Base-by-base conservation (phyloP, 305 asterid genomes). In the Striga hermonthica region DNA sequence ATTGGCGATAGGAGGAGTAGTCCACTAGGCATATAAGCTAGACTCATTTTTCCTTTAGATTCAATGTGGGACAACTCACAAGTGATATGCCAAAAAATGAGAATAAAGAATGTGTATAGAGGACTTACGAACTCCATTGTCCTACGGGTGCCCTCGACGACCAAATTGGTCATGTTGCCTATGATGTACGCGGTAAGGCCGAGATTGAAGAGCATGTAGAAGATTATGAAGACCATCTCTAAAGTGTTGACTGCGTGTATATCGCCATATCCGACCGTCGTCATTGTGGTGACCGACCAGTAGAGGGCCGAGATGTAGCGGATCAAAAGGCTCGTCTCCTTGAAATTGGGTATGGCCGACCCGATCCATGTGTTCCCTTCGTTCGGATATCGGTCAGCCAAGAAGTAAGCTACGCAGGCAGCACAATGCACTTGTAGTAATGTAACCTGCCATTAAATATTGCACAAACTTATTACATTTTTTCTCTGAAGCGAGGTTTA, bases 221-320 rank as follows among this genome's bases (percentile, higher is more conserved):
- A 62, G 44, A 84, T 83, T 38, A 87, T 80, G 88, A 89, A 92
- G 36, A 78, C 83, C 98, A 81, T 92, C 78, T 92, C 97, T 31
- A 82, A 4, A 35, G 91, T 67, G 74, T 89, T 92, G 6, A 80
- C 93, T 0, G 98, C 98, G 62, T 89, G 97, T 3, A 89, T 79
- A 41, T 91, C 98, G 2, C 98, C 98, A 54, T 91, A 91, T 10
- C 98, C 98, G 7, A 91, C 98, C 0, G 98, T 89, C 9, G 91
- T 82, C 97, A 91, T 85, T 71, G 98, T 91, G 74, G 95, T 85
- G 57, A 81, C 67, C 13, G 98, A 89, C 96, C 98, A 92, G 37
- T 92, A 92, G 7, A 87, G 15, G 0, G 97, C 86, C 4, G 97
- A 79, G 9, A 92, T 76, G 79, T 92, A 92, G 11, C 93, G 55